Base-by-base conservation (phyloP, 768 basidiomycete genomes). In the Boletus reticuloceps region DNA sequence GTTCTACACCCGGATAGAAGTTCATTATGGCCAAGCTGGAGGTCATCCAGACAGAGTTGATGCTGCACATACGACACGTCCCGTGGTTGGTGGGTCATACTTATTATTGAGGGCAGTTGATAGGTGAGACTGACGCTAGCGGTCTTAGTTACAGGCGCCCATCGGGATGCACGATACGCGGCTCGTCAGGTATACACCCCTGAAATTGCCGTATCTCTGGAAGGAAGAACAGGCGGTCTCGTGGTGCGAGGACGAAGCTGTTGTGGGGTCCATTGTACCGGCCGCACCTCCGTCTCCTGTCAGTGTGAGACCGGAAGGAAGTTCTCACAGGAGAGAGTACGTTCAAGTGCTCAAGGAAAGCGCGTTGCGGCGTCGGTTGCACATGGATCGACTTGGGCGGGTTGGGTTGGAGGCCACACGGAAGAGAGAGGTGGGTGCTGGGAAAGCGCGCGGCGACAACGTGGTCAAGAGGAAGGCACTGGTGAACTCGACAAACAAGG, bases 271-370 rank as follows among this genome's bases (percentile, higher is more conserved):
- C 4, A 20, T 19, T 0, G 51, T 27, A 1, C 25, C 50, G 0
- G 19, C 37, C 1, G 6, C 16, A 8, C 16, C 39, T 0, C n/a
- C 41, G 31, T n/a, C 50, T 11, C n/a, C 37, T 10, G 36, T 17
- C 25, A 14, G 17, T 17, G 27, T 34, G 12, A 51, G 36, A n/a
- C 29, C 6, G 2, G 52, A 51, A 17, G 53, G 45, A 46, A 48
- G 20, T 5, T n/a, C 45, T 6, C 47, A 50, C 1, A 43, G 67
- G 36, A 64, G 55, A 38, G 57, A 54, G 53, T 69, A 10, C n/a
- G 58, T 68, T 0, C 43, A 64, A 6, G 14, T 68, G 27, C 59
- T 68, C 27, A 51, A 58, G 10, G 63, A 67, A 2, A 60, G 67
- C 25, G 49, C 60, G 1, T 5, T 56, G 25, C 59, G 68, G 7